Evolutionary conservation across 2,329 filamentous ascomycete genomes (phyloP).

Genomic region (Volutella citrinella): DNA sequence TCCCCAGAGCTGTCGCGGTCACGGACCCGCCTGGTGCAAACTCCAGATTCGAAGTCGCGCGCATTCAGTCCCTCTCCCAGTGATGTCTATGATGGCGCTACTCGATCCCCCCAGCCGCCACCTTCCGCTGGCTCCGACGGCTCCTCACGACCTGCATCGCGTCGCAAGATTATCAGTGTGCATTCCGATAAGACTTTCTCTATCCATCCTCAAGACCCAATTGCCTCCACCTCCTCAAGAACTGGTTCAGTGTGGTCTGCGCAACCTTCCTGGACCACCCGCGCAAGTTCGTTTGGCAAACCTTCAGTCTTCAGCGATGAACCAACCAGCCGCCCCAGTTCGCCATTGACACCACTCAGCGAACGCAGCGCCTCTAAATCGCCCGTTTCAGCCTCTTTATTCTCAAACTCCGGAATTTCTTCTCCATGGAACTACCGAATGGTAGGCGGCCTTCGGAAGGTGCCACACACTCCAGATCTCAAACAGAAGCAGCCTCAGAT

Average conservation of each 20-base stretch:
- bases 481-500: conserved; percentile 38
- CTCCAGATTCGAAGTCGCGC: conserved; percentile 15
- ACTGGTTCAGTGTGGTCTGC: conserved; percentile 36
- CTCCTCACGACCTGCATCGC: conserved; percentile 26
- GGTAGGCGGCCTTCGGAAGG: conserved; percentile 53
- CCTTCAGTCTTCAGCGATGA: conserved; percentile 47
- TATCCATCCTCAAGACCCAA: conserved; percentile 38
- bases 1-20: conserved; percentile 20
- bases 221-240: conserved; percentile 25
- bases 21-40: conserved; percentile 13
- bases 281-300: conserved; percentile 48
- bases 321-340: conserved; percentile 45
- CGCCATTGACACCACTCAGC: conserved; percentile 45
- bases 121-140: too few species aligned
- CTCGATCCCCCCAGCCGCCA: too few species aligned
- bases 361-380: conserved; percentile 32
- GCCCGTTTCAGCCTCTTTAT: conserved; percentile 14
- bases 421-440: conserved; percentile 54
- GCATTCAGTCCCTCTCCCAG: conserved; percentile 16
- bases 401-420: conserved; percentile 17
- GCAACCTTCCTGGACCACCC: conserved; percentile 42
- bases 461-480: conserved; percentile 35
- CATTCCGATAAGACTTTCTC: conserved; percentile 60
- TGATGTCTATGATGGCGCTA: conserved; percentile 17
- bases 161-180: conserved; percentile 44